phyloP scores from a whole-genome alignment of 495 filamentous ascomycete genomes.

The Aspergillus bertholletiae region DNA sequence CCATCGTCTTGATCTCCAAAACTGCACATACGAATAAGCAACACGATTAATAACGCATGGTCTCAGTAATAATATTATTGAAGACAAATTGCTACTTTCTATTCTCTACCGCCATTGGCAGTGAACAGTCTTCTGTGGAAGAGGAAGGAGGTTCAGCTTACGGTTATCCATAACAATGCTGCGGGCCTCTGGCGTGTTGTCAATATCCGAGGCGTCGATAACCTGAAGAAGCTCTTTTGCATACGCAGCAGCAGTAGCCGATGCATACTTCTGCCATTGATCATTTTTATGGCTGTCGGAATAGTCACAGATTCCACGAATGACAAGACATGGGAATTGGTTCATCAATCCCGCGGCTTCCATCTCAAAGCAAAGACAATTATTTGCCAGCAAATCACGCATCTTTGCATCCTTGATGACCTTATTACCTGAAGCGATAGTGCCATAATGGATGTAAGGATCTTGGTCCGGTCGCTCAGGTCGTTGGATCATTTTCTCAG shows the following conservation, averaged over 20 bases:
- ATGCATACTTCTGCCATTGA: conserved; percentile 29
- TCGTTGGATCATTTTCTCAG: neutral
- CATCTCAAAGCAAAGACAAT: conserved; percentile 3
- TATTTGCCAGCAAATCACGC: conserved; percentile 13
- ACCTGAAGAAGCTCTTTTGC: conserved; percentile 15
- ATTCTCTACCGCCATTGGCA: too few relatives aligned
- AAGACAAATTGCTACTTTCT: too few relatives aligned
- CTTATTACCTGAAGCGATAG: conserved; percentile 29
- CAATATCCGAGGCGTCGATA: neutral
- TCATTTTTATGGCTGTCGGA: conserved; percentile 30
- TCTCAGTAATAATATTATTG: too few relatives aligned
- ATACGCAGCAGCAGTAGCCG: conserved; percentile 12
- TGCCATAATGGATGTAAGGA: conserved; percentile 25
- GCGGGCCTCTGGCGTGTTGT: neutral
- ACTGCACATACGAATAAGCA: neutral
- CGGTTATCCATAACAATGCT: neutral
- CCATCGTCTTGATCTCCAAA: neutral
- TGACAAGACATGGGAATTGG: conserved; percentile 25
- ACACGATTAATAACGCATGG: too few relatives aligned
- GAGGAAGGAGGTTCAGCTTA: neutral
- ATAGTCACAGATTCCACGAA: conserved; percentile 32
- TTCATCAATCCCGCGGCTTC: conserved; percentile 22
- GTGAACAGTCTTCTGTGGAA: neutral
- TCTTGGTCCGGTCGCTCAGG: neutral
- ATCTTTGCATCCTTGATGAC: conserved; percentile 25